Evolutionary conservation across 768 basidiomycete species (phyloP).

Genomic region (Hygrocybe punicea): DNA sequence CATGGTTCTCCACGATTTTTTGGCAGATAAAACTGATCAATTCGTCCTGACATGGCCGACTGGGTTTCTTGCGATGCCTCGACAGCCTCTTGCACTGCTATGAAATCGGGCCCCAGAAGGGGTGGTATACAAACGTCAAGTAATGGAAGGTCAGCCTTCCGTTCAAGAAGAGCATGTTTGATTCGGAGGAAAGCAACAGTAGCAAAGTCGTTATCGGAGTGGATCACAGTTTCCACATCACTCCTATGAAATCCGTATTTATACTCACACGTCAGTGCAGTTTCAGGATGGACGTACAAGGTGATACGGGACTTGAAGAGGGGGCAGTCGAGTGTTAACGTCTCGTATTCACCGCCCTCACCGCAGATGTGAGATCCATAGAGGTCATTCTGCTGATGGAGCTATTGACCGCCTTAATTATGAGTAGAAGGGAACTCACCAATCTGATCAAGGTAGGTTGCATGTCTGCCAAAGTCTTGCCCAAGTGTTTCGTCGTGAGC

Average conservation of each 20-base stretch:
- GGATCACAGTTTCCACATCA: constrained; percentile 68
- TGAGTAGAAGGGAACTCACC: constrained; percentile 39
- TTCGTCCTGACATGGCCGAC: background rate
- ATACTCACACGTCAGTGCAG: background rate
- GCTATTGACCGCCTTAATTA: background rate
- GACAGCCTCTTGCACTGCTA: constrained; percentile 25
- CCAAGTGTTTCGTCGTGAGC: constrained; percentile 71
- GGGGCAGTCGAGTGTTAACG: constrained; percentile 84
- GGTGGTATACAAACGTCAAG: constrained; percentile 43
- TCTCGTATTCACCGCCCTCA: constrained; percentile 98
- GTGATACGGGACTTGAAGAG: constrained; percentile 76
- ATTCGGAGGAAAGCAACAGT: constrained; percentile 90
- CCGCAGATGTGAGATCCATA: constrained; percentile 95
- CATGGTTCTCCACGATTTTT: background rate
- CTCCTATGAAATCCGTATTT: constrained; percentile 35
- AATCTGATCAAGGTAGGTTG: constrained; percentile 67
- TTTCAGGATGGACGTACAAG: constrained; percentile 48
- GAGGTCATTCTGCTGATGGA: constrained; percentile 54
- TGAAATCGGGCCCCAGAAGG: constrained; percentile 48
- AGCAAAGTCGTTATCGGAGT: constrained; percentile 78
- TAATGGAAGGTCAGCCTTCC: constrained; percentile 39
- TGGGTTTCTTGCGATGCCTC: constrained; percentile 3
- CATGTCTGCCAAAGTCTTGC: constrained; percentile 71
- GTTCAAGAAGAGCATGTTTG: constrained; percentile 58
- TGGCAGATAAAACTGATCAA: background rate